Conservation (phyloP, 805 yeast genomes). For the Candida arabinofermentans region DNA sequence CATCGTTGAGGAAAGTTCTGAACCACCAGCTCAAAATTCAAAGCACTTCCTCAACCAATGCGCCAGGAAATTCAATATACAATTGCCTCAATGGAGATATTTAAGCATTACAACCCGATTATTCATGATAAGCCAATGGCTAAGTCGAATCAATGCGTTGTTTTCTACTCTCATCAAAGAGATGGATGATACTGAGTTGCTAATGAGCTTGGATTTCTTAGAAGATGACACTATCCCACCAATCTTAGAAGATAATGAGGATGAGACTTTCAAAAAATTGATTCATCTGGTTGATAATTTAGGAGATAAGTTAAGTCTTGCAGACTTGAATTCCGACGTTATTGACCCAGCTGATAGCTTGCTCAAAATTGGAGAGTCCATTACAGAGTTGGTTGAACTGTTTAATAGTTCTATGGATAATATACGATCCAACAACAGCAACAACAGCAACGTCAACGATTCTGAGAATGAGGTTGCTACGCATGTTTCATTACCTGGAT, state of each 20-base stretch:
- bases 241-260: conserved; percentile 20
- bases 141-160: conserved; percentile 10
- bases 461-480: not conserved
- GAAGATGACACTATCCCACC: conserved; percentile 9
- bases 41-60: conserved; percentile 10
- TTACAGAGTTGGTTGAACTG: conserved; percentile 11
- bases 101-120: conserved; percentile 11
- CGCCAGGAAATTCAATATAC: conserved; percentile 16
- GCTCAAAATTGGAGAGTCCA: conserved; percentile 8
- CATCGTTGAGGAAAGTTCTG: conserved; percentile 12
- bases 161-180: conserved; percentile 12
- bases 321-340: conserved; percentile 15
- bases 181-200: conserved; percentile 7
- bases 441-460: not conserved
- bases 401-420: conserved; percentile 9
- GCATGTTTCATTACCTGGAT: conserved; percentile 4
- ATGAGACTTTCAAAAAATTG: conserved; percentile 15
- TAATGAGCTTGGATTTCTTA: conserved; percentile 1
- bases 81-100: not conserved
- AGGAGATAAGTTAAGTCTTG: conserved; percentile 15
- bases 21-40: conserved; percentile 4
- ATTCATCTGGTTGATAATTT: conserved; percentile 15
- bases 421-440: not conserved
- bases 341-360: conserved; percentile 12
- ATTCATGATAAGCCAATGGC: conserved; percentile 10